phyloP scores from a whole-genome alignment of 2,329 filamentous ascomycete genomes.

The Pyricularia grisea region DNA sequence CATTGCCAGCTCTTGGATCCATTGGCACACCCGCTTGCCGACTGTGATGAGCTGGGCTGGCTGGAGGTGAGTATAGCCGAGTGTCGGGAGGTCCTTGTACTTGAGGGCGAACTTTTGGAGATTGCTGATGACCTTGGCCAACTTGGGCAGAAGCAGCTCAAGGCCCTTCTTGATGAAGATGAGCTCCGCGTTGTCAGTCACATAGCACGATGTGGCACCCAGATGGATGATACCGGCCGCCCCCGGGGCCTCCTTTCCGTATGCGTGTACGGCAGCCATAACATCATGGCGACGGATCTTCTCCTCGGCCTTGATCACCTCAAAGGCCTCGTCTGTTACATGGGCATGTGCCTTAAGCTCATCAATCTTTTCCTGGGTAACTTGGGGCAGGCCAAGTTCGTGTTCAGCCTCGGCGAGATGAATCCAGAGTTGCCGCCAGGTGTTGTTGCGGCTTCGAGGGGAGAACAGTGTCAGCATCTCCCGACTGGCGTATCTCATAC shows the following conservation, averaged over 20 bases:
- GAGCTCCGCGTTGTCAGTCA: conserved; percentile 69
- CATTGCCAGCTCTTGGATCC: conserved; percentile 66
- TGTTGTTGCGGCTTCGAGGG: conserved; percentile 62
- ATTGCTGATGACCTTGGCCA: conserved; percentile 71
- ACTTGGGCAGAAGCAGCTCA: conserved; percentile 65
- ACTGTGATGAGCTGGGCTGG: conserved; percentile 53
- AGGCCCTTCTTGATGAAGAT: conserved; percentile 69
- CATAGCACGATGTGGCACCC: conserved; percentile 50
- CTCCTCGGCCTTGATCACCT: conserved; percentile 4
- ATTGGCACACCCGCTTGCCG: conserved; percentile 58
- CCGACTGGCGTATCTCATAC: conserved; percentile 60
- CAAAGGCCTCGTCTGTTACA: conserved; percentile 4
- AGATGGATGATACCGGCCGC: conserved; percentile 79
- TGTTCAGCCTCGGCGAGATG: conserved; percentile 74
- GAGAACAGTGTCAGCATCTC: conserved; percentile 78
- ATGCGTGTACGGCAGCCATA: conserved; percentile 1
- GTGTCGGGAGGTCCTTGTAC: conserved; percentile 26
- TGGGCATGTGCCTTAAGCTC: not conserved
- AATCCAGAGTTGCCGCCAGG: conserved; percentile 81
- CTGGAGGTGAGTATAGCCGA: conserved; percentile 54
- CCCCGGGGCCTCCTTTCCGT: conserved; percentile 21
- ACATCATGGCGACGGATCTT: conserved; percentile 6
- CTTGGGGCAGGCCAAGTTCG: conserved; percentile 49
- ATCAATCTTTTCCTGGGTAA: conserved; percentile 1
- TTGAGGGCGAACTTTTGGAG: conserved; percentile 62